These are phyloP conservation scores for Hansenula sp. DNA, from an alignment of 1,139 yeast genomes.

Conservation along the genomic window DNA sequence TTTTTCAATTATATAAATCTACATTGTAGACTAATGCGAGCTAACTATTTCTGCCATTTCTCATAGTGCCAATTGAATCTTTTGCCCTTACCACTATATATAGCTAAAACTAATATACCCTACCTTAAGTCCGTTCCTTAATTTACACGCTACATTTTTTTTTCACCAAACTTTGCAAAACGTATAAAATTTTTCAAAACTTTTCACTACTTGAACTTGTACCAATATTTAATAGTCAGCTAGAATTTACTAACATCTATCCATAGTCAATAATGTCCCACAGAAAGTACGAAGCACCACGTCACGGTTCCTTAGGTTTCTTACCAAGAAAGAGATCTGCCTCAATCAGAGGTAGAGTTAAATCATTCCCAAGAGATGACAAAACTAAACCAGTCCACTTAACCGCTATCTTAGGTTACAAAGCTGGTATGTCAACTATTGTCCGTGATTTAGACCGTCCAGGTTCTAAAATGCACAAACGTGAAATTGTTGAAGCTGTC, in stretches of 20 bases:
- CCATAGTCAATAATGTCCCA: slow-evolving; percentile 70
- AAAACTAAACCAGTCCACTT: slow-evolving; percentile 97
- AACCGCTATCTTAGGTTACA: slow-evolving; percentile 97
- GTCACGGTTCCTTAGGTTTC: slow-evolving; percentile 99
- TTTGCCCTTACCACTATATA: too few relatives aligned
- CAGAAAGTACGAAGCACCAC: slow-evolving; percentile 99
- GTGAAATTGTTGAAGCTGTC: slow-evolving; percentile 99
- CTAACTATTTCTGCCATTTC: too few relatives aligned
- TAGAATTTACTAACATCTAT: slow-evolving; percentile 1
- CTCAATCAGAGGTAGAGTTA: slow-evolving; percentile 97
- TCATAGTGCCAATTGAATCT: too few relatives aligned
- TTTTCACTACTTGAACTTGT: slow-evolving; percentile 1
- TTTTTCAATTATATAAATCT: too few relatives aligned
- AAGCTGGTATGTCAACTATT: slow-evolving; percentile 99
- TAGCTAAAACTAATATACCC: too few relatives aligned
- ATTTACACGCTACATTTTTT: not conserved
- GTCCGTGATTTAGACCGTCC: slow-evolving; percentile 99
- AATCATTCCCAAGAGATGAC: slow-evolving; percentile 99
- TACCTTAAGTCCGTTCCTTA: not conserved
- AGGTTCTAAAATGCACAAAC: slow-evolving; percentile 99
- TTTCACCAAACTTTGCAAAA: not conserved
- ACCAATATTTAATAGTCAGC: slow-evolving; percentile 18
- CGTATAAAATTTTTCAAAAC: slow-evolving; percentile 2
- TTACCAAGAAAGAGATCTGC: slow-evolving; percentile 99
- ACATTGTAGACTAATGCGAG: too few relatives aligned